These are phyloP conservation scores for Arthrobotrys sinensis DNA, from an alignment of 2,329 filamentous ascomycete genomes.

Conservation along the genomic window DNA sequence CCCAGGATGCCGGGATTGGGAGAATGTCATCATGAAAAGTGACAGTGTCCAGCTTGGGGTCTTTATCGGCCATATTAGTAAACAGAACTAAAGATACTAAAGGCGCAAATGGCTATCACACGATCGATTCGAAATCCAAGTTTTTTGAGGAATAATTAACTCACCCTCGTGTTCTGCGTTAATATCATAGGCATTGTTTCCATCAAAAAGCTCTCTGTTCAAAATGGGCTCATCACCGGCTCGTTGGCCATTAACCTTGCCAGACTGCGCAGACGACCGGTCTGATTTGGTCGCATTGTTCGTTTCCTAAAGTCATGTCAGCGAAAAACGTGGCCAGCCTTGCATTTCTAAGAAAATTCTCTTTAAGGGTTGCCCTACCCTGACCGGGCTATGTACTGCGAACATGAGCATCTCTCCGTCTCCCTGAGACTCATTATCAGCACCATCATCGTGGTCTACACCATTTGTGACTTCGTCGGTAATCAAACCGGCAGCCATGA, in stretches of 20 bases:
- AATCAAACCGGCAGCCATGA: slow-evolving; percentile 86
- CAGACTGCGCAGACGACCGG: slow-evolving; percentile 40
- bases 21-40: slow-evolving; percentile 89
- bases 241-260: slow-evolving; percentile 31
- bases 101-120: slow-evolving; percentile 6
- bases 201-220: slow-evolving; percentile 53
- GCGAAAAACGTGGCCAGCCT: slow-evolving; percentile 85
- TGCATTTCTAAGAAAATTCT: slow-evolving; percentile 74
- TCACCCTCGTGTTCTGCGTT: slow-evolving; percentile 51
- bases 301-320: slow-evolving; percentile 46
- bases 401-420: slow-evolving; percentile 64
- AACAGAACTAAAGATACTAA: slow-evolving; percentile 6
- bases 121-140: neutral
- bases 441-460: slow-evolving; percentile 80
- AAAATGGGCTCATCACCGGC: slow-evolving; percentile 38
- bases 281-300: slow-evolving; percentile 31
- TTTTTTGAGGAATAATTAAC: slow-evolving; percentile 27
- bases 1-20: slow-evolving; percentile 87
- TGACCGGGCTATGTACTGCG: slow-evolving; percentile 63
- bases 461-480: slow-evolving; percentile 74
- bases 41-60: slow-evolving; percentile 58
- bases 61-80: slow-evolving; percentile 53
- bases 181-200: slow-evolving; percentile 41
- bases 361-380: slow-evolving; percentile 71
- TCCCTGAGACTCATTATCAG: slow-evolving; percentile 80